Percentiles rank a stretch among this genome's conserved stretches.
These are phyloP conservation scores for Chaetomium sp. DNA, from an alignment of 2,329 filamentous ascomycete species.

Conservation along the genomic window DNA sequence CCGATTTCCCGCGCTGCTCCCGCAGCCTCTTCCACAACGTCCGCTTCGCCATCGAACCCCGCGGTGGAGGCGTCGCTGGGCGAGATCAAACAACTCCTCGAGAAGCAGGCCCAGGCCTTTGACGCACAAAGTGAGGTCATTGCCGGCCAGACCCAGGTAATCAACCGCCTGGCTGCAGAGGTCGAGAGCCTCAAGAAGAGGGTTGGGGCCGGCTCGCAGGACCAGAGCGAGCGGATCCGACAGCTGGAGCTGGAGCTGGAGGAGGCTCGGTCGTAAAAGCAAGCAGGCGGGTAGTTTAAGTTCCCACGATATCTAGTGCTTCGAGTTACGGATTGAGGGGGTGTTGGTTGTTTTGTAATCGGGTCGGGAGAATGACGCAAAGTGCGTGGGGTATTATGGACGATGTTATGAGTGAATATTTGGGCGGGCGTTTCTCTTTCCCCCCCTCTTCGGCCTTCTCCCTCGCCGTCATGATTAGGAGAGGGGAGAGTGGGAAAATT, in stretches of 20 bases:
- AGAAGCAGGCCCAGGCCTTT: conserved; percentile 72
- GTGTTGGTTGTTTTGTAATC: too few species aligned
- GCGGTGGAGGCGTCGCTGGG: conserved; percentile 60
- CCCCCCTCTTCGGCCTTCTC: background rate
- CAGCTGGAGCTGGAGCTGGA: conserved; percentile 63
- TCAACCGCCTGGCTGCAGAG: conserved; percentile 61
- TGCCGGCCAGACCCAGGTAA: conserved; percentile 63
- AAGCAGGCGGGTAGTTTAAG: background rate
- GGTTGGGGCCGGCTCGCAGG: conserved; percentile 52
- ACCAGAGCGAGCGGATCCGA: conserved; percentile 62
- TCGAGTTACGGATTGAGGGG: too few species aligned
- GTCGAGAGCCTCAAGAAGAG: conserved; percentile 77
- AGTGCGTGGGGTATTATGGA: background rate
- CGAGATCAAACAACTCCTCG: conserved; percentile 71
- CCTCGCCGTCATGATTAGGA: background rate
- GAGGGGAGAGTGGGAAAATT: conserved; percentile 3
- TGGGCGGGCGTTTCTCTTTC: background rate
- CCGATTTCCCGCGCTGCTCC: conserved; percentile 31
- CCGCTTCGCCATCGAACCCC: conserved; percentile 31
- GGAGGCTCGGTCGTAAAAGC: conserved; percentile 48
- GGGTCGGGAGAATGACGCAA: too few species aligned
- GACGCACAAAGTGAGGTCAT: conserved; percentile 66
- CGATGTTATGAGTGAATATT: conserved; percentile 9
- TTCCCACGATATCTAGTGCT: background rate
- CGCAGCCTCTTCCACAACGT: conserved; percentile 25